Evolutionary conservation across 306 rosid genomes (phyloP).

Genomic region (Lupinus albus): DNA sequence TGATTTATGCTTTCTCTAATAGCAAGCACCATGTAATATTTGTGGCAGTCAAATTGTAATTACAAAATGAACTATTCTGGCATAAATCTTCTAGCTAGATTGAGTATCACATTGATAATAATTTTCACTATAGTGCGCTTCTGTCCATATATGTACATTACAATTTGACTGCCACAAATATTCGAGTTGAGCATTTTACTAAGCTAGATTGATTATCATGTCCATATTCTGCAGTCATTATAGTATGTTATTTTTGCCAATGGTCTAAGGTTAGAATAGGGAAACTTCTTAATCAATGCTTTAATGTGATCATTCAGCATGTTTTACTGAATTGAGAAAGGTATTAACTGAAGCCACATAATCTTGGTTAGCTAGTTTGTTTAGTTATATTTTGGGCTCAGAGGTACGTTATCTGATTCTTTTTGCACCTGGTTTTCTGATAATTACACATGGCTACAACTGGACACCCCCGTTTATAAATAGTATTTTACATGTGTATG

Average conservation of each 20-base stretch:
- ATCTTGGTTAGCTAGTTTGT: not conserved
- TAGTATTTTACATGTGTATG: conserved; percentile 10
- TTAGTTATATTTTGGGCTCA: not conserved
- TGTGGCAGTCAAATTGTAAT: not conserved
- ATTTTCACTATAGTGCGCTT: too few species aligned
- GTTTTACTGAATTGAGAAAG: conserved; percentile 9
- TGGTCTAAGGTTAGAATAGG: not conserved
- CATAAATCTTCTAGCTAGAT: conserved; percentile 9
- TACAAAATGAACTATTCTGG: conserved; percentile 17
- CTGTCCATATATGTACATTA: too few species aligned
- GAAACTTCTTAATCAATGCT: not conserved
- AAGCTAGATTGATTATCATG: conserved; percentile 9
- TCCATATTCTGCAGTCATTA: not conserved
- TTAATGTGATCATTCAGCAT: conserved; percentile 13
- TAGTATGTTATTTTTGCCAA: conserved; percentile 3
- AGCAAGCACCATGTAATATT: conserved; percentile 23
- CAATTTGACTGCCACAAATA: too few species aligned
- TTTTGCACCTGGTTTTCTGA: not conserved
- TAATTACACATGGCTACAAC: not conserved
- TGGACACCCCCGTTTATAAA: conserved; percentile 9
- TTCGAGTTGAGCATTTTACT: not conserved
- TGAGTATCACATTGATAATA: not conserved
- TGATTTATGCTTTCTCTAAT: conserved; percentile 25
- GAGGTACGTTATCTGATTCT: not conserved
- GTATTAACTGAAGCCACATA: not conserved